Conservation (phyloP, 2,329 filamentous ascomycete genomes). For the Alternaria sp. region DNA sequence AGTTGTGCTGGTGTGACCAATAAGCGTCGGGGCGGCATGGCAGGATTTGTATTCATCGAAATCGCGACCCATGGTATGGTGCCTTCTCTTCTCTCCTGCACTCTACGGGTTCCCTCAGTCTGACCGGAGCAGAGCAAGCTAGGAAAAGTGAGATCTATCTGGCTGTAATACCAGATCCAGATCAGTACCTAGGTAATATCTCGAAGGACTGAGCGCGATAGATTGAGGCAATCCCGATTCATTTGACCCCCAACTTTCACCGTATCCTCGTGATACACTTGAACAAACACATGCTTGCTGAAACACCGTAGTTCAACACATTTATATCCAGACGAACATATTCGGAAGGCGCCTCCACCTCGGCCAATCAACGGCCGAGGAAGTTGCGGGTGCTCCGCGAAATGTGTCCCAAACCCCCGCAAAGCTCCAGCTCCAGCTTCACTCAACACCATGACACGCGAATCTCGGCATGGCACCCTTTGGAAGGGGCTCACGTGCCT, state of each 20-base stretch:
- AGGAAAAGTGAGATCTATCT: no score
- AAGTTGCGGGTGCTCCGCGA: slow-evolving; percentile 15
- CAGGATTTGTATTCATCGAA: not conserved
- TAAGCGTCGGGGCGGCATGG: not conserved
- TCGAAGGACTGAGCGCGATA: no score
- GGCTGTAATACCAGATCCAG: no score
- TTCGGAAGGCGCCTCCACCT: not conserved
- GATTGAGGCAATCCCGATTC: no score
- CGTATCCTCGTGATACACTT: no score
- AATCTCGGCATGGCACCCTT: slow-evolving; percentile 26
- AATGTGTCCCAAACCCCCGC: slow-evolving; percentile 34
- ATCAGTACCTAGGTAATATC: no score
- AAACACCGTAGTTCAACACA: not conserved
- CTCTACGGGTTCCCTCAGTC: not conserved
- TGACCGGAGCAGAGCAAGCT: slow-evolving; percentile 14
- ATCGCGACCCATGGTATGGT: slow-evolving; percentile 13
- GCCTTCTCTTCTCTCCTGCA: not conserved
- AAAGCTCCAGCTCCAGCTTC: slow-evolving; percentile 14
- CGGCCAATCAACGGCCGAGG: slow-evolving; percentile 30
- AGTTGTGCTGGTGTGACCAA: not conserved
- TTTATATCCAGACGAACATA: not conserved
- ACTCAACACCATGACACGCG: slow-evolving; percentile 33
- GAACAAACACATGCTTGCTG: no score
- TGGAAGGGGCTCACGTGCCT: slow-evolving; percentile 29
- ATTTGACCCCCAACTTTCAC: no score